Base-by-base conservation (phyloP, 2,329 filamentous ascomycete genomes). In the Aphanoascus verrucosus region DNA sequence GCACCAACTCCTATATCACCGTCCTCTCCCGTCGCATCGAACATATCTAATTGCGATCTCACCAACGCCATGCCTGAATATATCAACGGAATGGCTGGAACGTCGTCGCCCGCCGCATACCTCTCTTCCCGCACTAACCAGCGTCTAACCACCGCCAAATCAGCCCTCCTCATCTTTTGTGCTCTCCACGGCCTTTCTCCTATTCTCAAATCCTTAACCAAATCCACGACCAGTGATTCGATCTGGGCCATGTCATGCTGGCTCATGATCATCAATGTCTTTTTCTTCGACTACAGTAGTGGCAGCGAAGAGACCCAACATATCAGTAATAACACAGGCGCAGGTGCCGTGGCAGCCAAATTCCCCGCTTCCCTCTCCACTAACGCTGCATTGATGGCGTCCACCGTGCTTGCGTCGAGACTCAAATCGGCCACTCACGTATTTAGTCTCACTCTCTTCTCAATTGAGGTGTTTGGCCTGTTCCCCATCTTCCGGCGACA, bases 171-270 rank as follows among this genome's bases (percentile, higher is more conserved):
- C 48, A 97, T 97, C 63, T 96, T 94, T 72, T 94, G 86, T 61
- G 90, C 89, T 3, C 77, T 98, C 12, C 81, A 97, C 2, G 93
- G 91, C 9, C 78, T 98, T 3, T 94, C 88, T 41, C 93, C 93
- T 0, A 97, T 98, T 59, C 81, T 98, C 57, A 96, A 96, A 69
- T 96, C 90, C 1, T 79, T 98, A n/a, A 98, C 93, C 0, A 81
- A 80, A 49, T 96, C 90, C 4, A 97, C 91, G 3, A 91, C 88
- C 6, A 86, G 82, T 53, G 93, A 98, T 75, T 93, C 86, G 42
- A 98, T 98, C 66, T 98, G 93, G 93, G 88, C 93, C 55, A 86
- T 98, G 75, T 93, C 88, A 49, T 90, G 88, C 64, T 93, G 89
- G 83, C 78, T 98, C 43, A 81, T 98, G 58, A 81, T 86, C 63